Evolutionary conservation across 768 basidiomycete species (phyloP).

Genomic region (Auriscalpium microsporum): DNA sequence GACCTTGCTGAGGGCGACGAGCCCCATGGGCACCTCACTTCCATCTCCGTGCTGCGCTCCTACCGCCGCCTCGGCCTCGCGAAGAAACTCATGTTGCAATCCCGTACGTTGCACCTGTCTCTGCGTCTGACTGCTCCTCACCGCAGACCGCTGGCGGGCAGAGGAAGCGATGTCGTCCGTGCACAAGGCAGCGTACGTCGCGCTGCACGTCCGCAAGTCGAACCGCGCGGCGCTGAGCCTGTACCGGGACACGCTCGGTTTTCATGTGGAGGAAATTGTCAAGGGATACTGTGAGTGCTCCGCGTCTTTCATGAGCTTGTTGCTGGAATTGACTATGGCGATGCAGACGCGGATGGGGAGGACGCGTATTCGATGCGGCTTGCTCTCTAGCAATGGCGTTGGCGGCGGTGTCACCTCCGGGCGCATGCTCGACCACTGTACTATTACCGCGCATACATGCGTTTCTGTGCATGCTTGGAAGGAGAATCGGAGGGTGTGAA

Average conservation of each 20-base stretch:
- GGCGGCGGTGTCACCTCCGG: constrained; percentile 1
- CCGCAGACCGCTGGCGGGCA: not conserved
- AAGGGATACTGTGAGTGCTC: constrained; percentile 68
- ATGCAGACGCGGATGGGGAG: constrained; percentile 82
- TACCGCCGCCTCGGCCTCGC: constrained; percentile 89
- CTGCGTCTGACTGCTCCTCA: too few species aligned
- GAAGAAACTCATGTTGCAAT: constrained; percentile 88
- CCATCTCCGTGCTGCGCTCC: constrained; percentile 87
- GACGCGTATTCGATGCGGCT: constrained; percentile 88
- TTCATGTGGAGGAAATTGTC: constrained; percentile 78
- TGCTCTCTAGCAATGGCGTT: constrained; percentile 30
- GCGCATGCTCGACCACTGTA: too few species aligned
- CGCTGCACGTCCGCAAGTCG: constrained; percentile 89
- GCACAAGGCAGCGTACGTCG: constrained; percentile 80
- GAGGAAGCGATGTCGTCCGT: constrained; percentile 87
- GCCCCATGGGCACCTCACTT: constrained; percentile 88
- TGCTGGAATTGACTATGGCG: not conserved
- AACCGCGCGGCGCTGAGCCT: constrained; percentile 86
- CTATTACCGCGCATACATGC: too few species aligned
- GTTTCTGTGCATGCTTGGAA: too few species aligned
- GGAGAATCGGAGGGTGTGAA: too few species aligned
- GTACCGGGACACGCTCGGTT: constrained; percentile 86
- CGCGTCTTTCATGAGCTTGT: too few species aligned
- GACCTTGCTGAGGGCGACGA: constrained; percentile 50
- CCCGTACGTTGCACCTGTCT: constrained; percentile 49